These are phyloP conservation scores for Ceratocystis destructans DNA, from an alignment of 2,329 filamentous ascomycete genomes.

Conservation along the genomic window DNA sequence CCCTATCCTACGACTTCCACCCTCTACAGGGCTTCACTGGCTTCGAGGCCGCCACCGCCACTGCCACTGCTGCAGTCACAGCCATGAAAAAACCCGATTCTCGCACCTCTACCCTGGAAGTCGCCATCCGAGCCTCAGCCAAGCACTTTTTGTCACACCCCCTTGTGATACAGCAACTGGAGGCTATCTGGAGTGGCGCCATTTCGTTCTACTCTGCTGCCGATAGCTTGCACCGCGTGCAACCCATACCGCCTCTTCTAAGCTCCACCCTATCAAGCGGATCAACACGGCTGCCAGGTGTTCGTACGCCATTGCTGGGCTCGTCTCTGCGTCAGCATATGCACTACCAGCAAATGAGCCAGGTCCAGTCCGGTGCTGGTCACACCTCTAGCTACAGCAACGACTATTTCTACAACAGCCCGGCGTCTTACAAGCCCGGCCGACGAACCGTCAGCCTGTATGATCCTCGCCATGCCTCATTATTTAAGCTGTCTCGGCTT, in stretches of 20 bases:
- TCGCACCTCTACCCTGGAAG: slow-evolving; percentile 78
- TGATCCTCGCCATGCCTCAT: slow-evolving; percentile 75
- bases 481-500: slow-evolving; percentile 81
- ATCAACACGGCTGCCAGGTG: slow-evolving; percentile 7
- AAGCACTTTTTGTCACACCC: slow-evolving; percentile 89
- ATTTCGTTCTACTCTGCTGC: slow-evolving; percentile 88
- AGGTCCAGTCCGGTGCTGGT: neutral
- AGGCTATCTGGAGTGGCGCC: slow-evolving; percentile 91
- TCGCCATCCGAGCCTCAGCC: slow-evolving; percentile 82
- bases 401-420: neutral
- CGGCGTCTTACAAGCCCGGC: slow-evolving; percentile 24
- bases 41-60: slow-evolving; percentile 27
- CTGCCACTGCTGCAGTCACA: slow-evolving; percentile 29
- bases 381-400: slow-evolving; percentile 20
- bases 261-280: slow-evolving; percentile 2
- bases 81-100: slow-evolving; percentile 33
- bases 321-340: slow-evolving; percentile 7
- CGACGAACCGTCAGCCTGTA: slow-evolving; percentile 75
- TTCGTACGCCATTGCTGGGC: slow-evolving; percentile 15
- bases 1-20: slow-evolving; percentile 87
- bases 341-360: slow-evolving; percentile 12
- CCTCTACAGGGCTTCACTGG: slow-evolving; percentile 67
- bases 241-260: slow-evolving; percentile 25
- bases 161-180: slow-evolving; percentile 83
- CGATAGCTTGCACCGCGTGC: slow-evolving; percentile 61